Percentiles rank a stretch among this genome's conserved stretches.
Evolutionary conservation across 1,284 basidiomycete genomes (phyloP).

Genomic region (Sphaerobolus stellatus): DNA sequence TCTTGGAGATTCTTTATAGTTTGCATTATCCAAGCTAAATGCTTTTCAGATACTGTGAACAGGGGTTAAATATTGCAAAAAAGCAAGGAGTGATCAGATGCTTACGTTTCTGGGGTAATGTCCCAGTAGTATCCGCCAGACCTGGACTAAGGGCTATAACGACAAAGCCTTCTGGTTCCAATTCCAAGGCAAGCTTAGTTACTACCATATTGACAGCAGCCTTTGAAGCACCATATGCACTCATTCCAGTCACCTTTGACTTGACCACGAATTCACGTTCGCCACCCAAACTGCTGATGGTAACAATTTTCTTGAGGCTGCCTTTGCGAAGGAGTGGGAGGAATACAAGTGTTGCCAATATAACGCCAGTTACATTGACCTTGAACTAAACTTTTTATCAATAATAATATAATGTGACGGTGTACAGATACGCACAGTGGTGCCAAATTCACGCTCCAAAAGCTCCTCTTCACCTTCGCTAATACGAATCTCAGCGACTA

Average conservation of each 20-base stretch:
- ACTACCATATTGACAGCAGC: slow-evolving; percentile 39
- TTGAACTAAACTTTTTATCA: slow-evolving; percentile 19
- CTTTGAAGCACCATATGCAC: slow-evolving; percentile 37
- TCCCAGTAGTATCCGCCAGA: slow-evolving; percentile 30
- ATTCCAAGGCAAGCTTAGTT: slow-evolving; percentile 37
- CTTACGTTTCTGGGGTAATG: background rate
- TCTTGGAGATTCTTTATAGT: background rate
- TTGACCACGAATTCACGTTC: slow-evolving; percentile 28
- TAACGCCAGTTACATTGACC: slow-evolving; percentile 38
- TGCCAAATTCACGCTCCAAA: background rate
- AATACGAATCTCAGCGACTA: background rate
- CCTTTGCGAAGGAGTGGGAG: slow-evolving; percentile 40
- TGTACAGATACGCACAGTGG: background rate
- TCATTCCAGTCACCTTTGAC: slow-evolving; percentile 10
- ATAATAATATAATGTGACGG: background rate
- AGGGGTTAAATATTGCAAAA: too few species aligned
- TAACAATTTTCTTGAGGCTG: slow-evolving; percentile 37
- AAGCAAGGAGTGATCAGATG: background rate
- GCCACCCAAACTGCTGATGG: slow-evolving; percentile 31
- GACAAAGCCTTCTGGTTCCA: slow-evolving; percentile 35
- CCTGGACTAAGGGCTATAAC: slow-evolving; percentile 40
- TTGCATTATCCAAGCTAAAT: background rate
- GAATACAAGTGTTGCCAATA: slow-evolving; percentile 38
- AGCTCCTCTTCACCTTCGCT: slow-evolving; percentile 9
- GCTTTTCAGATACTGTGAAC: background rate